These are phyloP conservation scores for Rubroboletus pulcherrimus DNA, from an alignment of 768 basidiomycete species.

Conservation along the genomic window DNA sequence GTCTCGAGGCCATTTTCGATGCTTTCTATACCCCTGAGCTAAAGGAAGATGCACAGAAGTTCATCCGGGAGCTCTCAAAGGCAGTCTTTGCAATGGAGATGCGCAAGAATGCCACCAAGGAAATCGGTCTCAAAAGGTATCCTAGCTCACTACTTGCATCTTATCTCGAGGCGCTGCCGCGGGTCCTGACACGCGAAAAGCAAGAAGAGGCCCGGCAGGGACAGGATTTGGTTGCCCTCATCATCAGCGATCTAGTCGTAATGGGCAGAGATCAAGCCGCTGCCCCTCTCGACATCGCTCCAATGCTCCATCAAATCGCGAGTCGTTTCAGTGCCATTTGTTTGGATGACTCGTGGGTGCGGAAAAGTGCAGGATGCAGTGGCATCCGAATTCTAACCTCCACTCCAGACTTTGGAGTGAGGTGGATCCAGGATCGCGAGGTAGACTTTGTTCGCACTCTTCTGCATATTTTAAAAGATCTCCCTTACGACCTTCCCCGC, in stretches of 20 bases:
- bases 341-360: slow-evolving; percentile 85
- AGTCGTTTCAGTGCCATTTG: slow-evolving; percentile 82
- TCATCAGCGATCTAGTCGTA: slow-evolving; percentile 65
- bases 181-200: slow-evolving; percentile 67
- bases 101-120: slow-evolving; percentile 51
- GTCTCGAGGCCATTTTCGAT: slow-evolving; percentile 76
- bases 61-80: slow-evolving; percentile 63
- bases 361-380: slow-evolving; percentile 84
- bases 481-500: slow-evolving; percentile 83
- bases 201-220: slow-evolving; percentile 57
- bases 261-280: slow-evolving; percentile 48
- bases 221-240: slow-evolving; percentile 52
- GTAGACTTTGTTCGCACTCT: slow-evolving; percentile 87
- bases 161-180: slow-evolving; percentile 78
- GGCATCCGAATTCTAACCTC: slow-evolving; percentile 80
- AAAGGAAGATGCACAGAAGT: slow-evolving; percentile 64
- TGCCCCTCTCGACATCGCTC: slow-evolving; percentile 52
- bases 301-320: slow-evolving; percentile 77
- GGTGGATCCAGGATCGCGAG: slow-evolving; percentile 84
- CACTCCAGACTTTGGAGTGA: slow-evolving; percentile 65
- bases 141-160: slow-evolving; percentile 59
- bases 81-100: slow-evolving; percentile 76
- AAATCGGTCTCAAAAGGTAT: slow-evolving; percentile 47
- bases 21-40: slow-evolving; percentile 68
- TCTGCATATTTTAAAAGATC: slow-evolving; percentile 89